phyloP scores from a whole-genome alignment of 768 basidiomycete species.

The Rhizopogon rudus region DNA sequence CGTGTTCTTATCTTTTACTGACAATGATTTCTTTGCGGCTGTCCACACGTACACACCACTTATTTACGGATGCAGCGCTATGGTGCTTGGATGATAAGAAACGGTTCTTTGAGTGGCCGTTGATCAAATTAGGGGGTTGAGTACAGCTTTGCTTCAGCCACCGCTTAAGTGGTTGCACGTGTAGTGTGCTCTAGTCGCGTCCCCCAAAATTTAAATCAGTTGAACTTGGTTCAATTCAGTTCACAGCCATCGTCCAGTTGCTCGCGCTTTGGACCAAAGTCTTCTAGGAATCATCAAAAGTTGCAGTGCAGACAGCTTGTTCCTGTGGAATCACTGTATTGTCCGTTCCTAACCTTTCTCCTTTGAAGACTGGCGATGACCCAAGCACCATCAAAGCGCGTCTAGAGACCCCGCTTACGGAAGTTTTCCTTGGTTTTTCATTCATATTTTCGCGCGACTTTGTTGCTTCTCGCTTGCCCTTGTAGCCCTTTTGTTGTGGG shows the following conservation, averaged over 20 bases:
- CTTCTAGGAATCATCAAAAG: too few relatives aligned
- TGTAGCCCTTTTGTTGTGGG: conserved; percentile 13
- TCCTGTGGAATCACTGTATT: conserved; percentile 7
- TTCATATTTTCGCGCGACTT: conserved; percentile 13
- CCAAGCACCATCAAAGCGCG: conserved; percentile 4
- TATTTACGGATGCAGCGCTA: too few relatives aligned
- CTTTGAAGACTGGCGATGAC: not conserved
- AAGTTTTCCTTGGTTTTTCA: conserved; percentile 3
- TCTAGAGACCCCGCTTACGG: not conserved
- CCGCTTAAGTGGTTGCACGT: not conserved
- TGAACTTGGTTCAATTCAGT: not conserved
- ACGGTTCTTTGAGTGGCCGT: too few relatives aligned
- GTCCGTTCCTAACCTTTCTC: not conserved
- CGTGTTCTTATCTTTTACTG: not conserved
- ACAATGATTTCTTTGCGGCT: not conserved
- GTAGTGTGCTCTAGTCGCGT: not conserved
- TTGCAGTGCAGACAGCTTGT: not conserved
- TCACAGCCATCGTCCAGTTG: not conserved
- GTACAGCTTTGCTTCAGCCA: not conserved
- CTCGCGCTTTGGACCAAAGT: not conserved
- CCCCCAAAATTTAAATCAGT: not conserved
- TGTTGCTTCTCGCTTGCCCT: conserved; percentile 7
- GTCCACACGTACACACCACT: too few relatives aligned
- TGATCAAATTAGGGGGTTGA: too few relatives aligned
- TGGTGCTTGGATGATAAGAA: too few relatives aligned